These are phyloP conservation scores for Hypoxylon subgilvum DNA, from an alignment of 495 filamentous ascomycete species.

Conservation along the genomic window DNA sequence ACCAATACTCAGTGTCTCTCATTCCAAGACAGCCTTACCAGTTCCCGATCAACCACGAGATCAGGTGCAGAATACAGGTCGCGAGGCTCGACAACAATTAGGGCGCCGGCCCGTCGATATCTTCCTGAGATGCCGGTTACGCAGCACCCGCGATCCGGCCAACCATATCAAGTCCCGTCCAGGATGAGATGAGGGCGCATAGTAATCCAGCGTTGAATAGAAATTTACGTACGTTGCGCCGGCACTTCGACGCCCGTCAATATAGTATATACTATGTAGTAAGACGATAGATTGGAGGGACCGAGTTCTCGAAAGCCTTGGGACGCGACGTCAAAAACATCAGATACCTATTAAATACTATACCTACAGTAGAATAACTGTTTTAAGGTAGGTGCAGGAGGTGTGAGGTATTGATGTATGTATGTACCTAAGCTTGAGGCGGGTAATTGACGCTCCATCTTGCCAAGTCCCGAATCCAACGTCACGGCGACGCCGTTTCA, in stretches of 20 bases:
- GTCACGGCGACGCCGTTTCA: constrained; percentile 25
- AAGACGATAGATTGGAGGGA: not conserved
- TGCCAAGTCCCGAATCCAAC: constrained; percentile 16
- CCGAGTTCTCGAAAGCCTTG: not conserved
- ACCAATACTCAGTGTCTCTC: no score
- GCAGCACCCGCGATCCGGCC: not conserved
- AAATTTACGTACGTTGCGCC: not conserved
- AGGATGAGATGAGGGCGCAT: not conserved
- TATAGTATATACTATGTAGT: constrained; percentile 15
- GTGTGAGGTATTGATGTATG: no score
- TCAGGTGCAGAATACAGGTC: no score
- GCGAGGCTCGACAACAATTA: constrained; percentile 5
- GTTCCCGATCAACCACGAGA: no score
- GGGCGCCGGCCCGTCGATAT: constrained; percentile 27
- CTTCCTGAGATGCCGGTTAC: constrained; percentile 5
- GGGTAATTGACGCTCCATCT: constrained; percentile 26
- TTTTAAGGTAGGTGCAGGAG: no score
- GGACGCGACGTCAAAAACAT: not conserved
- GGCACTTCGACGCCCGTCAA: constrained; percentile 33
- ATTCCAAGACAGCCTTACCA: no score
- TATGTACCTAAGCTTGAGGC: not conserved
- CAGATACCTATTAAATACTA: no score
- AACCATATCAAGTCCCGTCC: not conserved
- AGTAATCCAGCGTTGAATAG: not conserved
- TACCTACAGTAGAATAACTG: no score